Evolutionary conservation across 1,284 basidiomycete species (phyloP).

Genomic region (Malassezia equina): DNA sequence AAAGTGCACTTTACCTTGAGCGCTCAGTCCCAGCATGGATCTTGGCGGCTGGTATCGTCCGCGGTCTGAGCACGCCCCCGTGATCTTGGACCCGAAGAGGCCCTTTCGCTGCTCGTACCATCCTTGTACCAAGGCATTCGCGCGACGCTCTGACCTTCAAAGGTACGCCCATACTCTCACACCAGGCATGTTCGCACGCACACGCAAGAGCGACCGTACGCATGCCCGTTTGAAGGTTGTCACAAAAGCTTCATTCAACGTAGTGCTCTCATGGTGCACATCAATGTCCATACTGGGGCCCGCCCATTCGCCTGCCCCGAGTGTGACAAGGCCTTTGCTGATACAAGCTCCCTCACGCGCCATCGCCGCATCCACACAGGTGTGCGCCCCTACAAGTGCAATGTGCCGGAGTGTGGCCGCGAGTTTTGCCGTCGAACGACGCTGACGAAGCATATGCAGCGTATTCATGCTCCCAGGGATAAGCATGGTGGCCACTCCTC

Average conservation of each 20-base stretch:
- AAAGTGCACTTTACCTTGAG: neutral
- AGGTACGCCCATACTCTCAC: neutral
- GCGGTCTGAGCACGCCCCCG: neutral
- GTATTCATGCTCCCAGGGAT: conserved; percentile 32
- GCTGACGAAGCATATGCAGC: conserved; percentile 49
- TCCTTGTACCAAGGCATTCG: conserved; percentile 11
- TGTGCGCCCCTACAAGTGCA: conserved; percentile 47
- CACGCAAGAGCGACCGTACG: conserved; percentile 38
- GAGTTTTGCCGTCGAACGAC: conserved; percentile 50
- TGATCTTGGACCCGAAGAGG: neutral
- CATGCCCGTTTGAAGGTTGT: conserved; percentile 31
- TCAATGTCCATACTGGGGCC: conserved; percentile 66
- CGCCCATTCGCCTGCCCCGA: conserved; percentile 71
- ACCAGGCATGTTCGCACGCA: conserved; percentile 40
- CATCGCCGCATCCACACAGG: conserved; percentile 63
- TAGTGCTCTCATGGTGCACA: conserved; percentile 66
- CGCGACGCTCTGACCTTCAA: conserved; percentile 13
- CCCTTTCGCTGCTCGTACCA: neutral
- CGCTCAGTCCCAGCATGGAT: conserved; percentile 1
- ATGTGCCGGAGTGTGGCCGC: conserved; percentile 31
- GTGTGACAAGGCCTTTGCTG: conserved; percentile 50
- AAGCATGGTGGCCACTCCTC: neutral
- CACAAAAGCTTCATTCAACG: conserved; percentile 46
- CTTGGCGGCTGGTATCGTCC: neutral
- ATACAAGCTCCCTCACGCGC: conserved; percentile 55